A percentile compares a stretch with the other conserved stretches of the same genome.
phyloP scores from a whole-genome alignment of 108 stramenopile genomes.

The Nannochloropsis gaditana region DNA sequence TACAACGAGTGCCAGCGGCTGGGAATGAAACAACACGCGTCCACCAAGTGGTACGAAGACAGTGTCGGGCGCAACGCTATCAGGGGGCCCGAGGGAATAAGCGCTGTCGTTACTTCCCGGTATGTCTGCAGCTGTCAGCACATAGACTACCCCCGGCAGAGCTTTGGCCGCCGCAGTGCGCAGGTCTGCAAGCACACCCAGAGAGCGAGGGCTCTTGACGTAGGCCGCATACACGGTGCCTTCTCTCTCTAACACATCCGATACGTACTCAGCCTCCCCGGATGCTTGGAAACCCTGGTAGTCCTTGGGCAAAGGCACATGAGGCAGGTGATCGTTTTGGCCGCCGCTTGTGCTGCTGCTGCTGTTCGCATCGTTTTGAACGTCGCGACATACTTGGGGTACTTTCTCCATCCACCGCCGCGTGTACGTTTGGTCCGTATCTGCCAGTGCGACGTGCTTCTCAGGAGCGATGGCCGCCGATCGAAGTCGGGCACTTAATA shows the following conservation, averaged over 20 bases:
- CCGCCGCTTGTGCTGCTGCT: not conserved
- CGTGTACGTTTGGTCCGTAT: not conserved
- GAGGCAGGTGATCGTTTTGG: not conserved
- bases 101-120: constrained; percentile 26
- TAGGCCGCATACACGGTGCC: constrained; percentile 29
- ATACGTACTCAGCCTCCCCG: constrained; percentile 39
- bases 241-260: constrained; percentile 22
- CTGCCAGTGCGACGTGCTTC: not conserved
- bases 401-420: constrained; percentile 6
- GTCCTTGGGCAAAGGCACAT: constrained; percentile 28
- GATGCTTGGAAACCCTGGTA: constrained; percentile 35
- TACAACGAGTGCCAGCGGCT: constrained; percentile 29
- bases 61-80: not conserved
- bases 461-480: not conserved
- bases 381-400: no score
- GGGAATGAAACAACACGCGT: constrained; percentile 21
- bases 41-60: constrained; percentile 7
- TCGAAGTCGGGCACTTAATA: not conserved
- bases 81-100: not conserved
- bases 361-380: not conserved
- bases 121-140: constrained; percentile 33
- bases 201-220: constrained; percentile 22
- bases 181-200: not conserved
- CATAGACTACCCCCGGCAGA: constrained; percentile 25
- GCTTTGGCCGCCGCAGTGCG: constrained; percentile 19